Evolutionary conservation across 306 rosid genomes (phyloP).

Genomic region (Hippophae rhamnoides): DNA sequence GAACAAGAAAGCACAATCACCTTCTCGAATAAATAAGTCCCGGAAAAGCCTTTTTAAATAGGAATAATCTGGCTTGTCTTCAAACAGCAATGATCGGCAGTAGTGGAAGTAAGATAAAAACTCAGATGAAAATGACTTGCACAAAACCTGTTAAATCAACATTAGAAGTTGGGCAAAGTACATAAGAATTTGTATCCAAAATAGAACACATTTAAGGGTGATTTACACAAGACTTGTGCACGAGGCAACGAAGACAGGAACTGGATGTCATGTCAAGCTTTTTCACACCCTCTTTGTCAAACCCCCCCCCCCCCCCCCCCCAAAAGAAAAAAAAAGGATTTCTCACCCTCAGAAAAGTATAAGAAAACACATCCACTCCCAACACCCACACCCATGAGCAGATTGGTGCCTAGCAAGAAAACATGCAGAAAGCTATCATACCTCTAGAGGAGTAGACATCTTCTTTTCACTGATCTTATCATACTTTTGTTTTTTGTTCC

Average conservation of each 20-base stretch:
- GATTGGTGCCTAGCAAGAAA: background rate
- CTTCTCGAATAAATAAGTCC: slow-evolving; percentile 95
- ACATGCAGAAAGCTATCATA: slow-evolving; percentile 21
- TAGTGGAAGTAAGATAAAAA: slow-evolving; percentile 96
- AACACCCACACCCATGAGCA: too few species aligned
- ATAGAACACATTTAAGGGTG: too few species aligned
- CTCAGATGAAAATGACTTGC: slow-evolving; percentile 87
- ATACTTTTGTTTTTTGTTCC: slow-evolving; percentile 92
- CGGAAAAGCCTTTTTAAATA: slow-evolving; percentile 91
- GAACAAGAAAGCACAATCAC: slow-evolving; percentile 16
- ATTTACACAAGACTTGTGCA: too few species aligned
- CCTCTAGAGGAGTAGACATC: slow-evolving; percentile 88
- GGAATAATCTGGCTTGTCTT: slow-evolving; percentile 98
- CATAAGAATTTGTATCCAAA: background rate
- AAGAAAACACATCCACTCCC: too few species aligned
- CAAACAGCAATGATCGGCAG: slow-evolving; percentile 90
- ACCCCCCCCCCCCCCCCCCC: too few species aligned
- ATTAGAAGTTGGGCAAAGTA: background rate
- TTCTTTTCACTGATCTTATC: slow-evolving; percentile 96
- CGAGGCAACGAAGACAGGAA: too few species aligned
- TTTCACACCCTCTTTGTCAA: too few species aligned
- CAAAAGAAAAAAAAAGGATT: too few species aligned
- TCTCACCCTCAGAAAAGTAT: too few species aligned
- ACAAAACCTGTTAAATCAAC: slow-evolving; percentile 55
- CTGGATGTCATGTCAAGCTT: too few species aligned